Evolutionary conservation across 139 green algal species (phyloP).

Genomic region (Auxenochlorella pyrenoidosa): DNA sequence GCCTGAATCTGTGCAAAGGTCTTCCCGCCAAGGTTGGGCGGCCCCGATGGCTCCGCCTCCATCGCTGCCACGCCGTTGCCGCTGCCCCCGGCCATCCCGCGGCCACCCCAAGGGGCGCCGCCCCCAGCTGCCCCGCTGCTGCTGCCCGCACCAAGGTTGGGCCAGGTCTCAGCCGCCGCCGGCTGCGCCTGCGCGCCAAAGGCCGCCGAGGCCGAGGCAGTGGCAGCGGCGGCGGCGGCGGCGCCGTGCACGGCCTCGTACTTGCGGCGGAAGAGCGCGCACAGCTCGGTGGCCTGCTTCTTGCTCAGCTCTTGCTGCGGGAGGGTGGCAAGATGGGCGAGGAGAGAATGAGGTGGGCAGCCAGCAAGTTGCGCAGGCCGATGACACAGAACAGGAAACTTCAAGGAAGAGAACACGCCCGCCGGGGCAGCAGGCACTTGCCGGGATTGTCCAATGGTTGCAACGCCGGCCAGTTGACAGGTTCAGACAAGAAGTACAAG

Average conservation of each 20-base stretch:
- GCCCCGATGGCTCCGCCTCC: background rate
- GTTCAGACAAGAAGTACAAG: too few relatives aligned
- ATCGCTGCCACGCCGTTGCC: background rate
- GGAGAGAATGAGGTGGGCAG: background rate
- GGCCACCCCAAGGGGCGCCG: background rate
- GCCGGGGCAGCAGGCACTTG: too few relatives aligned
- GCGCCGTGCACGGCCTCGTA: conserved; percentile 1
- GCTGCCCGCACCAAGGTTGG: background rate
- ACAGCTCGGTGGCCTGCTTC: conserved; percentile 39
- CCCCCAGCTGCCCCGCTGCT: background rate
- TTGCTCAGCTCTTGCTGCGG: conserved; percentile 35
- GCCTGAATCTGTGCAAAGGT: conserved; percentile 32
- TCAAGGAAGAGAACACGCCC: too few relatives aligned
- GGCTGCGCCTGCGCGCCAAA: too few relatives aligned
- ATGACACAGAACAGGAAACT: too few relatives aligned
- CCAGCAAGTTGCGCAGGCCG: too few relatives aligned
- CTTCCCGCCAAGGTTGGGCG: background rate
- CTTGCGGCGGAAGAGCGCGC: conserved; percentile 18
- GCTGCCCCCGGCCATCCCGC: background rate
- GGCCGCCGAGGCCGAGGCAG: too few relatives aligned
- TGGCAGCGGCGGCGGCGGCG: background rate
- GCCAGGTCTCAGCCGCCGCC: background rate
- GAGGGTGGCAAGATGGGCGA: background rate
- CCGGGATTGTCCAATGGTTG: too few relatives aligned
- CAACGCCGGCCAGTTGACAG: too few relatives aligned